A percentile compares a stretch with the other conserved stretches of the same genome.
Evolutionary conservation across 805 yeast species (phyloP).

Genomic region (Sugiyamaella americana): DNA sequence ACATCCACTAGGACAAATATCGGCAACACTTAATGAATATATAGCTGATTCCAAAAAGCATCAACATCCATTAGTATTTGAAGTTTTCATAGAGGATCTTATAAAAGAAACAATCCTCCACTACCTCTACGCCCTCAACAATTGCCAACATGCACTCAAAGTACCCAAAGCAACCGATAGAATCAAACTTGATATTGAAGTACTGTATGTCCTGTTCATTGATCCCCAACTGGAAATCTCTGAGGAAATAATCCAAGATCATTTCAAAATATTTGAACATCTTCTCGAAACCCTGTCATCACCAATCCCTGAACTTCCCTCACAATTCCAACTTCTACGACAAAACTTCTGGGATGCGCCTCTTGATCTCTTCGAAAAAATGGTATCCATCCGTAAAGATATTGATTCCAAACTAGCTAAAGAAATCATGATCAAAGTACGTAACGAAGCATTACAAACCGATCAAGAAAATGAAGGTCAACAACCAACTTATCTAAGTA

Average conservation of each 20-base stretch:
- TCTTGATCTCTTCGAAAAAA: conserved; percentile 56
- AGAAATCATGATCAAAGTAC: conserved; percentile 30
- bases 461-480: conserved; percentile 7
- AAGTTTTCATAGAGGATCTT: conserved; percentile 47
- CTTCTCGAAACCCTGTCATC: conserved; percentile 51
- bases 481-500: conserved; percentile 16
- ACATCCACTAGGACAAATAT: conserved; percentile 52
- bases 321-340: conserved; percentile 56
- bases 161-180: conserved; percentile 39
- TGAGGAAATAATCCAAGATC: conserved; percentile 36
- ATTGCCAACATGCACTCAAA: conserved; percentile 38
- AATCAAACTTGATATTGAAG: conserved; percentile 55
- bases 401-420: conserved; percentile 29
- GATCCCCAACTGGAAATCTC: conserved; percentile 34
- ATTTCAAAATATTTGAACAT: conserved; percentile 55
- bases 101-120: conserved; percentile 46
- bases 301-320: conserved; percentile 43
- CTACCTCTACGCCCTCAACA: conserved; percentile 44
- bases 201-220: conserved; percentile 48
- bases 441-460: conserved; percentile 18
- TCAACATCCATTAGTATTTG: conserved; percentile 49
- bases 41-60: conserved; percentile 54
- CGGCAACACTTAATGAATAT: conserved; percentile 72
- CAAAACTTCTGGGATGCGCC: conserved; percentile 73
- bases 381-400: conserved; percentile 43